Evolutionary conservation across 768 basidiomycete species (phyloP).

Genomic region (Lactarius evosmus): DNA sequence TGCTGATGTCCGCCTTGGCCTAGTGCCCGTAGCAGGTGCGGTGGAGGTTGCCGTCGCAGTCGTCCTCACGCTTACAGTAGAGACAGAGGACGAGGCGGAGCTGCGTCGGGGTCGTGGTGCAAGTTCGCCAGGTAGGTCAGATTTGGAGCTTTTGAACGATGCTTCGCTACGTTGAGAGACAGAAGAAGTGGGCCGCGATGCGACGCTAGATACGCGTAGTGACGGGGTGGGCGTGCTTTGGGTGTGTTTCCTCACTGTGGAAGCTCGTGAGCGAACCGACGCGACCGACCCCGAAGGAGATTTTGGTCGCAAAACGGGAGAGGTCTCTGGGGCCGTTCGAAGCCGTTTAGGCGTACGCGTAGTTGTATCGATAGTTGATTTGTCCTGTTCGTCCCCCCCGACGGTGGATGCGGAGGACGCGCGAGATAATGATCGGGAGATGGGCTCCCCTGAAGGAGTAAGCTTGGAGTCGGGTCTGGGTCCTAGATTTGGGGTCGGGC

Average conservation of each 20-base stretch:
- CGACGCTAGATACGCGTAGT: slow-evolving; percentile 22
- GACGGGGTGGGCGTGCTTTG: slow-evolving; percentile 26
- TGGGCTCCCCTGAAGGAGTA: slow-evolving; percentile 44
- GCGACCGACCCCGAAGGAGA: slow-evolving; percentile 37
- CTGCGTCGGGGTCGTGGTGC: slow-evolving; percentile 33
- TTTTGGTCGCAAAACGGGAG: slow-evolving; percentile 25
- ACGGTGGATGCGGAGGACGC: slow-evolving; percentile 23
- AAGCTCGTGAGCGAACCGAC: slow-evolving; percentile 38
- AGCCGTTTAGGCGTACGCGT: slow-evolving; percentile 12
- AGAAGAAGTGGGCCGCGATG: slow-evolving; percentile 30
- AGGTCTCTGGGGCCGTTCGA: slow-evolving; percentile 17
- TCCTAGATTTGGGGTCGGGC: slow-evolving; percentile 28
- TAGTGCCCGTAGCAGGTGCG: slow-evolving; percentile 17
- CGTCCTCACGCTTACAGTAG: slow-evolving; percentile 34
- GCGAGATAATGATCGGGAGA: slow-evolving; percentile 25
- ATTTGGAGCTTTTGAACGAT: slow-evolving; percentile 47
- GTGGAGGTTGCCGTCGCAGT: slow-evolving; percentile 30
- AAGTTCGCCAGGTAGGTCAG: slow-evolving; percentile 37
- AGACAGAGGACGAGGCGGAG: slow-evolving; percentile 36
- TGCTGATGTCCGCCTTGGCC: slow-evolving; percentile 23
- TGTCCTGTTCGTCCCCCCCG: slow-evolving; percentile 16
- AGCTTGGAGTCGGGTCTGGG: slow-evolving; percentile 66
- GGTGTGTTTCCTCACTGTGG: slow-evolving; percentile 38
- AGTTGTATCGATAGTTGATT: background rate
- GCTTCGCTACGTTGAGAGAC: slow-evolving; percentile 37